phyloP scores from a whole-genome alignment of 2,329 filamentous ascomycete genomes.

The Microdochium trichocladiopsis region DNA sequence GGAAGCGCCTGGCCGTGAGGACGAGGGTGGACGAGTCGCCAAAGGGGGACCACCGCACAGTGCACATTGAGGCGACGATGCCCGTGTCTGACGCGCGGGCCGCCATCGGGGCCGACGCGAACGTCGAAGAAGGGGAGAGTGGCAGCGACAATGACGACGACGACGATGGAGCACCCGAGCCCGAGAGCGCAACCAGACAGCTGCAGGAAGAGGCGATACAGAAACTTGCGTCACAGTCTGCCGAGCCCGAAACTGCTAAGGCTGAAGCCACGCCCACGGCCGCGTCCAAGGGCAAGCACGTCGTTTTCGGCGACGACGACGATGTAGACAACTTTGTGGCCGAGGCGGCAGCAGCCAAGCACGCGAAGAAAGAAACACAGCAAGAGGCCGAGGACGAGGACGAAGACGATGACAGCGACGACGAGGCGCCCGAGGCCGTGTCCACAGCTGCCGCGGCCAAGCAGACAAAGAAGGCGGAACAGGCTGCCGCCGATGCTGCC shows the following conservation, averaged over 20 bases:
- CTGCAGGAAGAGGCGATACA: slow-evolving; percentile 21
- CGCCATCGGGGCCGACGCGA: slow-evolving; percentile 10
- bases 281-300: slow-evolving; percentile 17
- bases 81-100: not conserved
- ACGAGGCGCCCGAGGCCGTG: slow-evolving; percentile 53
- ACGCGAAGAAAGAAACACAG: slow-evolving; percentile 2
- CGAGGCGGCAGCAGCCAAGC: slow-evolving; percentile 12
- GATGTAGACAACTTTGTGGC: slow-evolving; percentile 23
- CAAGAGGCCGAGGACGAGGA: slow-evolving; percentile 18
- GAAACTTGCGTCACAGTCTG: slow-evolving; percentile 12
- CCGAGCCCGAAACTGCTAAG: slow-evolving; percentile 9
- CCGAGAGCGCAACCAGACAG: slow-evolving; percentile 19
- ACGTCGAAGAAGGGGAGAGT: slow-evolving; percentile 7
- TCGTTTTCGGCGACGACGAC: slow-evolving; percentile 22
- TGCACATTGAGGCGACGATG: not conserved
- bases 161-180: slow-evolving; percentile 7
- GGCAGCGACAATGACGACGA: slow-evolving; percentile 4
- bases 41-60: not conserved
- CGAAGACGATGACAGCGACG: slow-evolving; percentile 37
- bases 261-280: not conserved
- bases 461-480: slow-evolving; percentile 35
- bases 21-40: not conserved
- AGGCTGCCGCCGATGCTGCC: slow-evolving; percentile 40
- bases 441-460: slow-evolving; percentile 42
- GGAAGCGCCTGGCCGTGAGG: not conserved